Evolutionary conservation across 2,329 filamentous ascomycete species (phyloP).

Genomic region (Aspergillus neoniger): DNA sequence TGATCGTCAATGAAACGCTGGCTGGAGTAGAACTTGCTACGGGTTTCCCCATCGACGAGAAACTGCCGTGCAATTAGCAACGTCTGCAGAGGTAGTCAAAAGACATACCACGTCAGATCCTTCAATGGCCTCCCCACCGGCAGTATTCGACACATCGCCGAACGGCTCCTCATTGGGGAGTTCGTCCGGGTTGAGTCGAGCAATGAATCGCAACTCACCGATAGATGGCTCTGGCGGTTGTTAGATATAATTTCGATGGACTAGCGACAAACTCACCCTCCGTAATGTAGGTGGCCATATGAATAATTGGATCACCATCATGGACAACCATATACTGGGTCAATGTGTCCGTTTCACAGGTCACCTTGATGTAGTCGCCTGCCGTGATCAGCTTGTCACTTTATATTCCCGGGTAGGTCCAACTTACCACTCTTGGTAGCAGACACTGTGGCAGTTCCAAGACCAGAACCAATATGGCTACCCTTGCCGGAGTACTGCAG

Average conservation of each 20-base stretch:
- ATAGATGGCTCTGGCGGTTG: constrained; percentile 49
- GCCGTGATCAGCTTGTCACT: background rate
- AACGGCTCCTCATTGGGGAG: constrained; percentile 58
- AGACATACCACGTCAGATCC: constrained; percentile 53
- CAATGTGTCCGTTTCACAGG: constrained; percentile 60
- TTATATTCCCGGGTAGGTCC: background rate
- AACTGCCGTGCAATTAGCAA: constrained; percentile 37
- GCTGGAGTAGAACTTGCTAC: constrained; percentile 70
- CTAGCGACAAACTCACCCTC: constrained; percentile 30
- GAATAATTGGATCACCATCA: constrained; percentile 62
- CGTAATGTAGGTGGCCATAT: constrained; percentile 64
- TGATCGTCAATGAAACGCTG: constrained; percentile 70
- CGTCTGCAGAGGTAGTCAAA: background rate
- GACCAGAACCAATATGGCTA: constrained; percentile 61
- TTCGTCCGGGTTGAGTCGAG: constrained; percentile 56
- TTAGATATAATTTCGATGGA: background rate
- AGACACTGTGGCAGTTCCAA: constrained; percentile 60
- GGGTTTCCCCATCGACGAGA: constrained; percentile 62
- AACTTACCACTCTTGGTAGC: constrained; percentile 41
- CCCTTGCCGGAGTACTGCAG: constrained; percentile 56
- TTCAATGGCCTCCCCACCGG: constrained; percentile 57
- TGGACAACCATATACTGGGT: constrained; percentile 66
- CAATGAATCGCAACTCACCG: constrained; percentile 66
- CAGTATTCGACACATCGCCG: constrained; percentile 58
- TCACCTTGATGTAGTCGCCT: constrained; percentile 60